Percentiles rank a stretch among this genome's conserved stretches.
Evolutionary conservation across 495 filamentous ascomycete genomes (phyloP).

Genomic region (Lindgomyces ingoldianus): DNA sequence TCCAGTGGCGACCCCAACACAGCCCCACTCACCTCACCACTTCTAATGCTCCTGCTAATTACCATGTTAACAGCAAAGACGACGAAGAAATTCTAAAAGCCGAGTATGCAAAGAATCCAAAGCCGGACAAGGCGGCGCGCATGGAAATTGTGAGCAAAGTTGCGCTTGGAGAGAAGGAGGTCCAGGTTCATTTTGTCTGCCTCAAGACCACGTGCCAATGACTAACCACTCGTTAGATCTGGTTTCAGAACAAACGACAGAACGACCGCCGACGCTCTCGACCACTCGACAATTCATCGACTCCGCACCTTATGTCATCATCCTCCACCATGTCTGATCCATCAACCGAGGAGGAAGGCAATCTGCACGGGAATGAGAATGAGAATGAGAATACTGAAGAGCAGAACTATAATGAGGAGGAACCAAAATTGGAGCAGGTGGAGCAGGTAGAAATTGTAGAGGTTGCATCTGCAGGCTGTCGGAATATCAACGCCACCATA

Average conservation of each 20-base stretch:
- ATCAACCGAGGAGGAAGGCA: conserved; percentile 16
- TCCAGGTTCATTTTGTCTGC: conserved; percentile 66
- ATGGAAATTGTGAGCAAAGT: conserved; percentile 81
- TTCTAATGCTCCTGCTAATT: conserved; percentile 28
- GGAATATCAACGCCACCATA: too few species aligned
- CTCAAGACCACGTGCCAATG: not conserved
- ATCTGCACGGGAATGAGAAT: conserved; percentile 7
- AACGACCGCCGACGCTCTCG: conserved; percentile 88
- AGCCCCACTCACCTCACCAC: not conserved
- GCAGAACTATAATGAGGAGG: not conserved
- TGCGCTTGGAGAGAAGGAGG: conserved; percentile 92
- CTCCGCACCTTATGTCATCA: conserved; percentile 65
- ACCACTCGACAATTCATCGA: conserved; percentile 55
- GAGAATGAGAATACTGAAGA: not conserved
- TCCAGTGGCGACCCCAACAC: not conserved
- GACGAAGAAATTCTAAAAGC: conserved; percentile 90
- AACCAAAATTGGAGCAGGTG: not conserved
- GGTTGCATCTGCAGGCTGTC: too few species aligned
- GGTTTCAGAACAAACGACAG: conserved; percentile 98
- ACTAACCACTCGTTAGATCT: conserved; percentile 66
- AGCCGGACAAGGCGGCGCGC: conserved; percentile 89
- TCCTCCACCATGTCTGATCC: conserved; percentile 40
- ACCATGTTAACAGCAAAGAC: conserved; percentile 62
- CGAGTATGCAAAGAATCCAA: conserved; percentile 81
- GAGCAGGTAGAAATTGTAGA: not conserved